phyloP scores from a whole-genome alignment of 805 yeast species.

The Saturnispora galanensis region DNA sequence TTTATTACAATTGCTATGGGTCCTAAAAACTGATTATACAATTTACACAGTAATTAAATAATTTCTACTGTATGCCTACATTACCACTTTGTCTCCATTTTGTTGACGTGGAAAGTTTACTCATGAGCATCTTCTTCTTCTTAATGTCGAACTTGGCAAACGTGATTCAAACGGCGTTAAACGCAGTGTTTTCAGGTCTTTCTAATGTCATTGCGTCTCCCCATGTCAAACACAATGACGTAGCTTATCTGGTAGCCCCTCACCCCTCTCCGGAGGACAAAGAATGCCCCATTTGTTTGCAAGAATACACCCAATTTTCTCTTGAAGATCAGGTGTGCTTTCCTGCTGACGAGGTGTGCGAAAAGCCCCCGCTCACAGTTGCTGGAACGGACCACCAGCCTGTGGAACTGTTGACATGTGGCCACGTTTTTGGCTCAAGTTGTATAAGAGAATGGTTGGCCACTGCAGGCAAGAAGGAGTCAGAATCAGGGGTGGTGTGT shows the following conservation, averaged over 20 bases:
- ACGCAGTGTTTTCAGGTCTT: background rate
- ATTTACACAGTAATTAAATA: no score
- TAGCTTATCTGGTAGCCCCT: no score
- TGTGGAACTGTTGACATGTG: slow-evolving; percentile 62
- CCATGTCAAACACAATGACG: no score
- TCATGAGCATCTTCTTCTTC: background rate
- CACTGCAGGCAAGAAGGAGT: no score
- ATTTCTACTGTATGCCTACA: background rate
- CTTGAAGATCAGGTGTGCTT: slow-evolving; percentile 9
- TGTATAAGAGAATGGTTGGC: slow-evolving; percentile 77
- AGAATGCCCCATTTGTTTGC: slow-evolving; percentile 3
- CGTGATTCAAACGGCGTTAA: background rate
- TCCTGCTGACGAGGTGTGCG: slow-evolving; percentile 6
- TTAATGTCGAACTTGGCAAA: background rate
- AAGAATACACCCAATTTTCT: background rate
- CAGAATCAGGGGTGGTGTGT: slow-evolving; percentile 36
- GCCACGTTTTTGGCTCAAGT: slow-evolving; percentile 73
- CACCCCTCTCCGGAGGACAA: background rate
- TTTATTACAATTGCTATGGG: no score
- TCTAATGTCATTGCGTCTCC: no score
- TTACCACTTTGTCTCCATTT: background rate
- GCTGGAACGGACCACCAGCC: slow-evolving; percentile 42
- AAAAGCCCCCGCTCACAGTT: slow-evolving; percentile 9
- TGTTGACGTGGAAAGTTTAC: no score
- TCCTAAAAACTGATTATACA: no score